Evolutionary conservation across 1,284 basidiomycete species (phyloP).

Genomic region (Austroboletus rostrupii): DNA sequence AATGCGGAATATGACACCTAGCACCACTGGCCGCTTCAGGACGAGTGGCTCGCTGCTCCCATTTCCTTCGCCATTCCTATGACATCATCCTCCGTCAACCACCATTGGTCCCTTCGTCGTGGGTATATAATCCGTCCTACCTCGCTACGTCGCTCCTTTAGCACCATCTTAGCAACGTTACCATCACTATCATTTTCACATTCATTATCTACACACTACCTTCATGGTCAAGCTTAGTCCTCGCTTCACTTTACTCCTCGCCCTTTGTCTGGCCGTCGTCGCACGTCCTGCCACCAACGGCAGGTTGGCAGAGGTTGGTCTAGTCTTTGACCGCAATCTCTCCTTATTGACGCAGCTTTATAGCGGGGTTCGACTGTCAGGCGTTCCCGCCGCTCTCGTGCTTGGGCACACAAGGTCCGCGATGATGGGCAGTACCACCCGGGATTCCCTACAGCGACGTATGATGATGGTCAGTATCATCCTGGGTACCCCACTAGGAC

Average conservation of each 20-base stretch:
- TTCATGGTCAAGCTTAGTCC: slow-evolving; percentile 27
- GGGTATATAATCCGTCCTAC: slow-evolving; percentile 21
- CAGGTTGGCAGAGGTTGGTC: slow-evolving; percentile 14
- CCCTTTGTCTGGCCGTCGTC: slow-evolving; percentile 23
- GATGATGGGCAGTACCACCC: slow-evolving; percentile 11
- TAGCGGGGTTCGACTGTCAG: slow-evolving; percentile 8
- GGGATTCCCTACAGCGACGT: slow-evolving; percentile 15
- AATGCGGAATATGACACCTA: too few species aligned
- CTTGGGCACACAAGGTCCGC: slow-evolving; percentile 1
- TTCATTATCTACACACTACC: slow-evolving; percentile 29
- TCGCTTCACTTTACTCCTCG: slow-evolving; percentile 29
- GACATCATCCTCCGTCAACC: slow-evolving; percentile 23
- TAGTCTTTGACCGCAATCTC: background rate
- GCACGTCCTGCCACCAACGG: slow-evolving; percentile 20
- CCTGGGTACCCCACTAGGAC: slow-evolving; percentile 17
- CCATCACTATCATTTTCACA: slow-evolving; percentile 20
- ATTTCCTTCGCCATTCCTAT: slow-evolving; percentile 3
- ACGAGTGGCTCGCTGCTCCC: too few species aligned
- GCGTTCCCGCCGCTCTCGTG: slow-evolving; percentile 15
- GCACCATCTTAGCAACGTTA: slow-evolving; percentile 13
- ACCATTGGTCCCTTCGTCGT: slow-evolving; percentile 16
- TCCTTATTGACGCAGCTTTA: slow-evolving; percentile 7
- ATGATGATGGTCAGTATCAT: slow-evolving; percentile 13
- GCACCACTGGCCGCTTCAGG: too few species aligned
- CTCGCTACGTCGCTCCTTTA: slow-evolving; percentile 1